Evolutionary conservation across 176 grass and related monocot genomes (phyloP).

Genomic region (Pontederia paniculata): DNA sequence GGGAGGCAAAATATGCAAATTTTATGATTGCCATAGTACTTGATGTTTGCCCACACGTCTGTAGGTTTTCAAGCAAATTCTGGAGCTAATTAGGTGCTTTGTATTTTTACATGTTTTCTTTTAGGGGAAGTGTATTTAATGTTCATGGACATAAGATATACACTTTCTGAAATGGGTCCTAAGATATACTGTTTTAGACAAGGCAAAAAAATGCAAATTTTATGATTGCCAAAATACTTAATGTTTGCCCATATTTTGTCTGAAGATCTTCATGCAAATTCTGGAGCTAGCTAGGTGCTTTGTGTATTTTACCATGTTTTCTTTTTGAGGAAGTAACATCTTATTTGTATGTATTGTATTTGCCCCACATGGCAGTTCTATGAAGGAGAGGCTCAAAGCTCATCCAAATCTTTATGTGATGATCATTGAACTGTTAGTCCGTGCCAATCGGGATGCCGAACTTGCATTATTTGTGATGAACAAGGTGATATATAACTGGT

Average conservation of each 20-base stretch:
- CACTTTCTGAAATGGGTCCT: no score
- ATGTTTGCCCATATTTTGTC: neutral
- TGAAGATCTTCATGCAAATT: neutral
- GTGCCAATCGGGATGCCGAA: constrained; percentile 47
- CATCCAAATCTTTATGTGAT: constrained; percentile 63
- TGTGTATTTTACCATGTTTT: neutral
- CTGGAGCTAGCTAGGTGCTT: neutral
- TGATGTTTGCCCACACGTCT: neutral
- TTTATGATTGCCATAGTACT: no score
- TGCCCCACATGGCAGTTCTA: constrained; percentile 40
- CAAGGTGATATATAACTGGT: constrained; percentile 36
- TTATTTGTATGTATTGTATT: neutral
- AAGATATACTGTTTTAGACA: no score
- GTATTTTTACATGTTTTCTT: neutral
- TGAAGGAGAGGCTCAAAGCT: constrained; percentile 57
- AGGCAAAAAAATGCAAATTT: no score
- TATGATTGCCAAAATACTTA: no score
- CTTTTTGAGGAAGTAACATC: neutral
- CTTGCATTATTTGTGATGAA: constrained; percentile 72
- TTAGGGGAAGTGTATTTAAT: no score
- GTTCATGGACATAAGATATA: no score
- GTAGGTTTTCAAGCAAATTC: neutral
- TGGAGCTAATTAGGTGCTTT: neutral
- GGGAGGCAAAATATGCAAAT: no score
- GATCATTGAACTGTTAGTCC: constrained; percentile 47